Conservation (phyloP, 1,139 yeast genomes). For the Hyphopichia wangnamkhiaoensis region DNA sequence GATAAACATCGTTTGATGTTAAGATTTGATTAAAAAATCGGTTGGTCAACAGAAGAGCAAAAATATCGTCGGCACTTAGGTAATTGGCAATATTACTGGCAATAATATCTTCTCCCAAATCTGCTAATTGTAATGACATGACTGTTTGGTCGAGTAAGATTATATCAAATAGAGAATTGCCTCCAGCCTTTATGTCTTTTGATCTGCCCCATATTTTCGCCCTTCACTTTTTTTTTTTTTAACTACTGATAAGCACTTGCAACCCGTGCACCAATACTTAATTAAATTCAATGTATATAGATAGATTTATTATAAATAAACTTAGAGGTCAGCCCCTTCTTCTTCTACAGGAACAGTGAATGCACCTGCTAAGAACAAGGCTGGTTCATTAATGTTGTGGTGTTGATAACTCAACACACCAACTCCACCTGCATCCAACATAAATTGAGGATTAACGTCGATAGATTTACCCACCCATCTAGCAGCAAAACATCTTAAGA, state of each 20-base stretch:
- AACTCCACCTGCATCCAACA: constrained; percentile 93
- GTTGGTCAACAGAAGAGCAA: constrained; percentile 47
- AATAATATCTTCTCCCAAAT: constrained; percentile 49
- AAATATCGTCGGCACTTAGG: constrained; percentile 48
- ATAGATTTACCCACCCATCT: constrained; percentile 74
- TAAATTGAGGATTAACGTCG: constrained; percentile 68
- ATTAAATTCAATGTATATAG: constrained; percentile 7
- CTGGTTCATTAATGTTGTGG: constrained; percentile 81
- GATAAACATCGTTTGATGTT: constrained; percentile 37
- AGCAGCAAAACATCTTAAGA: constrained; percentile 83
- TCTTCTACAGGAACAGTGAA: constrained; percentile 68
- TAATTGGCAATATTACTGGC: constrained; percentile 36
- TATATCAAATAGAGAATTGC: neutral
- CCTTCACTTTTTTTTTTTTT: too few species aligned
- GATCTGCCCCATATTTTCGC: neutral
- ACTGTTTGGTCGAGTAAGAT: neutral
- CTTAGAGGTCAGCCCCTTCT: constrained; percentile 27
- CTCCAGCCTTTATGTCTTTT: too few species aligned
- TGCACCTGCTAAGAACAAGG: constrained; percentile 77
- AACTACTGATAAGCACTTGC: too few species aligned
- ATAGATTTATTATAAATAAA: too few species aligned
- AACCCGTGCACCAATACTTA: neutral
- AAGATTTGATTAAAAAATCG: constrained; percentile 27
- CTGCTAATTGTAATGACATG: constrained; percentile 12
- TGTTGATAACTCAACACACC: constrained; percentile 92